Percentiles rank a stretch among this genome's conserved stretches.
Evolutionary conservation across 176 grass and related monocot species (phyloP).

Genomic region (Miscanthus lutarioriparius): DNA sequence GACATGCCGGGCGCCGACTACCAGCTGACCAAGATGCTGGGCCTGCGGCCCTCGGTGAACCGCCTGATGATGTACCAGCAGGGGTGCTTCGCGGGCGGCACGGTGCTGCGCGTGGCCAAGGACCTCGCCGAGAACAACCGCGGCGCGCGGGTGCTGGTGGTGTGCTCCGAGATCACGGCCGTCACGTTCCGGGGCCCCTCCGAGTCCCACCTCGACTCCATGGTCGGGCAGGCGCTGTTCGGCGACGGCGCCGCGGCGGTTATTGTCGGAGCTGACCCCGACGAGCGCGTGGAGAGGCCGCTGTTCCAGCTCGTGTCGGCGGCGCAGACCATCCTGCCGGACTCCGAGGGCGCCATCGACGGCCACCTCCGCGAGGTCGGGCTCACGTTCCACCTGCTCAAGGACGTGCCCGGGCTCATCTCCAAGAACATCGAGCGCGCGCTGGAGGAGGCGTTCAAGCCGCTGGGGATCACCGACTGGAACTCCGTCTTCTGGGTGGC

Average conservation of each 20-base stretch:
- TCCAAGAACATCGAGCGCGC: constrained; percentile 87
- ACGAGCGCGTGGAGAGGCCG: constrained; percentile 48
- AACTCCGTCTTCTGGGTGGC: constrained; percentile 95
- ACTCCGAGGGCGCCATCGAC: constrained; percentile 91
- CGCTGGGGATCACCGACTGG: constrained; percentile 71
- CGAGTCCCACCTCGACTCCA: constrained; percentile 79
- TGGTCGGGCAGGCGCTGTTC: constrained; percentile 92
- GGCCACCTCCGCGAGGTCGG: constrained; percentile 83
- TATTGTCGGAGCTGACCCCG: constrained; percentile 73
- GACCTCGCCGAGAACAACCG: constrained; percentile 97
- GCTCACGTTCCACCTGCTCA: constrained; percentile 85
- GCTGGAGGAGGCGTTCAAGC: constrained; percentile 64
- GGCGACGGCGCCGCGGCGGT: constrained; percentile 72
- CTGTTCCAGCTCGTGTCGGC: constrained; percentile 85
- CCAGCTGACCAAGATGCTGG: constrained; percentile 84
- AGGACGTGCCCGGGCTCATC: constrained; percentile 86
- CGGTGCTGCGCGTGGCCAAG: constrained; percentile 87
- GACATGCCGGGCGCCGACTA: constrained; percentile 96
- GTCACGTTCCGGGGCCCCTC: constrained; percentile 81
- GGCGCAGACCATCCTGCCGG: constrained; percentile 77
- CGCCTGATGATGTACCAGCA: constrained; percentile 99
- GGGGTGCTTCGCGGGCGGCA: constrained; percentile 90
- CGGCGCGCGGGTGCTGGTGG: constrained; percentile 67
- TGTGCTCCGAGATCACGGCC: constrained; percentile 93
- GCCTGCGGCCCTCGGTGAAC: constrained; percentile 66